phyloP scores from a whole-genome alignment of 2,329 filamentous ascomycete genomes.

The Colletotrichum noveboracense region DNA sequence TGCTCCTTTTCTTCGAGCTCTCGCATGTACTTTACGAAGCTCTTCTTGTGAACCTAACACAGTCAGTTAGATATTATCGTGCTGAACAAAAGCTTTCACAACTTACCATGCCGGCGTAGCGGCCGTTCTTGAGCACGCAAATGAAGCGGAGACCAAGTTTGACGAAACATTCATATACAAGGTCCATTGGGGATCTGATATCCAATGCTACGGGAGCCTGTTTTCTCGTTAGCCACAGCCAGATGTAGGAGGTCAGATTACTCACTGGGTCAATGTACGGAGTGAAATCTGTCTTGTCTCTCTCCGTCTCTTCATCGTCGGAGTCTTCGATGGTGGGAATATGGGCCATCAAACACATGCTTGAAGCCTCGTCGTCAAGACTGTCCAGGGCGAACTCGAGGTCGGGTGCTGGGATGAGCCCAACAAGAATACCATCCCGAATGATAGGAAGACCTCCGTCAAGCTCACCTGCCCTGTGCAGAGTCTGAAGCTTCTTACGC shows the following conservation, averaged over 20 bases:
- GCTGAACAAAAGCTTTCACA: not conserved
- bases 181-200: constrained; percentile 86
- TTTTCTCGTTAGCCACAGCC: not conserved
- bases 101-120: constrained; percentile 85
- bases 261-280: constrained; percentile 85
- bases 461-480: constrained; percentile 86
- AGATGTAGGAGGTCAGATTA: not conserved
- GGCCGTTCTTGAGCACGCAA: constrained; percentile 84
- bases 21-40: constrained; percentile 92
- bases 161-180: constrained; percentile 96
- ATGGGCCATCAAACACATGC: constrained; percentile 82
- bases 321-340: constrained; percentile 67
- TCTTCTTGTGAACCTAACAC: constrained; percentile 87
- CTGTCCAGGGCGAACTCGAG: constrained; percentile 91
- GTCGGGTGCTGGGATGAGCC: constrained; percentile 91
- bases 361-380: constrained; percentile 75
- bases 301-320: constrained; percentile 57
- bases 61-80: not conserved
- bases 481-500: constrained; percentile 78
- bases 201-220: constrained; percentile 87
- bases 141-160: constrained; percentile 93
- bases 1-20: constrained; percentile 69
- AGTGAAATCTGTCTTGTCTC: constrained; percentile 83
- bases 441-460: constrained; percentile 92
- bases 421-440: constrained; percentile 79